Conservation (phyloP, 306 rosid genomes). For the Vigna unguiculata region DNA sequence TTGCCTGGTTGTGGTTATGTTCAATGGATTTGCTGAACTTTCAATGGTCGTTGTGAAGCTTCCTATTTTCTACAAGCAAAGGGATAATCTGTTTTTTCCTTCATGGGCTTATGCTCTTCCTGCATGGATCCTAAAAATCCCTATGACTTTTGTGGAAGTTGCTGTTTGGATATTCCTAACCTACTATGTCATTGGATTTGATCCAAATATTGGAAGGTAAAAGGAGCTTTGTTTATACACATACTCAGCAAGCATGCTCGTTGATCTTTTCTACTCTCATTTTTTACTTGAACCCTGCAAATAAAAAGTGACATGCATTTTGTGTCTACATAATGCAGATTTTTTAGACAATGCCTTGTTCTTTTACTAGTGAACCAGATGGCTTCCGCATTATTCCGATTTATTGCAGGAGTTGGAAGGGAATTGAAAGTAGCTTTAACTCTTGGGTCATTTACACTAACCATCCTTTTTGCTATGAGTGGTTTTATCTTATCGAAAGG, state of each 20-base stretch:
- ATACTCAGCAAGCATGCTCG: not conserved
- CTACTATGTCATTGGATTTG: conserved; percentile 70
- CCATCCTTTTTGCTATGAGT: not conserved
- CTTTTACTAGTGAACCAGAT: not conserved
- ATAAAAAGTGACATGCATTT: not conserved
- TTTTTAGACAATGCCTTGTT: not conserved
- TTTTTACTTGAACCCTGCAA: not conserved
- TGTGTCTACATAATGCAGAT: not conserved
- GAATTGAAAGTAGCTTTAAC: not conserved
- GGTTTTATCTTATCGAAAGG: not conserved
- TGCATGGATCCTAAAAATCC: conserved; percentile 64
- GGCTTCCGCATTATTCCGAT: not conserved
- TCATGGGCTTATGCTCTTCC: conserved; percentile 72
- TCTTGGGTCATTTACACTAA: not conserved
- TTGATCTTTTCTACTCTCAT: not conserved
- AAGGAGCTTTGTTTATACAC: not conserved
- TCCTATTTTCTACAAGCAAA: conserved; percentile 75
- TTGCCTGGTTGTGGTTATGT: conserved; percentile 14
- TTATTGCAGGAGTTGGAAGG: not conserved
- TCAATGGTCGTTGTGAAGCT: conserved; percentile 61
- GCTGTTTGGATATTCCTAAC: conserved; percentile 62
- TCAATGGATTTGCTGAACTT: conserved; percentile 66
- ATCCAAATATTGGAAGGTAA: conserved; percentile 64
- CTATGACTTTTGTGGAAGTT: conserved; percentile 56
- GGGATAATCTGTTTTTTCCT: conserved; percentile 70